phyloP scores from a whole-genome alignment of 2,329 filamentous ascomycete species.

The Penicillium frequentans region DNA sequence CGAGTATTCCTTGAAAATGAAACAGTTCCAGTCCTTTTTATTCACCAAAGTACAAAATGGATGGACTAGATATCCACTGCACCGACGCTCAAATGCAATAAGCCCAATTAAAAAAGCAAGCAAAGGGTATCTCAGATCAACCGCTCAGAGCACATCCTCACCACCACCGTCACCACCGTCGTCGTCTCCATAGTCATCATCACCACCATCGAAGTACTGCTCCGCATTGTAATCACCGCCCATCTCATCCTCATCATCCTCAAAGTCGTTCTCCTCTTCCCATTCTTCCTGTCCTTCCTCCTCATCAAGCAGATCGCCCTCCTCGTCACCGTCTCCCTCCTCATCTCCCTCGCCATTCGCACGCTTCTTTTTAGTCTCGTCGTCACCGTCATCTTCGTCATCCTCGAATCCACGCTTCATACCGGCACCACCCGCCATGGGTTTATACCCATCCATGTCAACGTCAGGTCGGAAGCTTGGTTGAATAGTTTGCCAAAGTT shows the following conservation, averaged over 20 bases:
- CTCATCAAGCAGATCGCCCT: constrained; percentile 33
- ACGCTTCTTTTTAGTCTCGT: constrained; percentile 33
- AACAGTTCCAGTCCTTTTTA: not conserved
- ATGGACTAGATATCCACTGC: not conserved
- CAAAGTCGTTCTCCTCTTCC: constrained; percentile 59
- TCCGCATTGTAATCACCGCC: constrained; percentile 65
- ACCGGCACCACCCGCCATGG: constrained; percentile 15
- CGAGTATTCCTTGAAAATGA: not conserved
- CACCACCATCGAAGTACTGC: constrained; percentile 64
- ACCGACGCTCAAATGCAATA: constrained; percentile 3
- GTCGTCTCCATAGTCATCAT: constrained; percentile 55
- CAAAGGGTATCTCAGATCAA: constrained; percentile 32
- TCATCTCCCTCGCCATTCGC: constrained; percentile 30
- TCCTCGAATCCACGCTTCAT: constrained; percentile 45
- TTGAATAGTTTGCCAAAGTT: constrained; percentile 58
- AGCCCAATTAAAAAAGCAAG: constrained; percentile 12
- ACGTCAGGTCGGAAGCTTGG: constrained; percentile 41
- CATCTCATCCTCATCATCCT: constrained; percentile 60
- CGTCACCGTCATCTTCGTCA: constrained; percentile 45
- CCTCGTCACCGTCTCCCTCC: constrained; percentile 29
- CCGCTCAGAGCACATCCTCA: constrained; percentile 42
- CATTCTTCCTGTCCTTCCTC: constrained; percentile 54
- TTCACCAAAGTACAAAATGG: not conserved
- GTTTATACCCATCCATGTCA: constrained; percentile 30
- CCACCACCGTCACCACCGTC: constrained; percentile 57